Evolutionary conservation across 2,329 filamentous ascomycete species (phyloP), one percentile per base, ranked within the genome.

Genomic region (Cytospora mali): DNA sequence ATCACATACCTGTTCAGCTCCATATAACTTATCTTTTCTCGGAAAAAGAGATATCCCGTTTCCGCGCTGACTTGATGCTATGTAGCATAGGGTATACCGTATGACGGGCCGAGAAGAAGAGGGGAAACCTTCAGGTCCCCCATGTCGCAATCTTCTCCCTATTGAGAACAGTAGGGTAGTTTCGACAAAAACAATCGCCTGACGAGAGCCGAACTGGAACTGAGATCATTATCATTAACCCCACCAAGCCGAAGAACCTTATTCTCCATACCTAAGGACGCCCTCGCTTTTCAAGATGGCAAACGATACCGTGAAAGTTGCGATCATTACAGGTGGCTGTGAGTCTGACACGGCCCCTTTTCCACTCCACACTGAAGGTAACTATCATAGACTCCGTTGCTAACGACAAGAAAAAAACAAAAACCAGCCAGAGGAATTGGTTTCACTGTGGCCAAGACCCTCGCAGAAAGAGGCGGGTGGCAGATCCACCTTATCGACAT

Each of bases 351-450:
- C 21, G 5, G 13, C 6, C 2, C 42, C n/a, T 6, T n/a, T 23
- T 23, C 42, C 21, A 6, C 10, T 4, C n/a, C 4, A 25, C 18
- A 3, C 18, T 1, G 9, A 28, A 5, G 14, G n/a, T 25, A 23
- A 6, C 11, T n/a, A 1, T 27, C 9, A 10, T 10, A n/a, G 3
- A 29, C 23, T 27, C 21, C 23, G 48, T 49, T 27, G 33, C 57
- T 60, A 11, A 51, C 29, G 5, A 25, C 7, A 9, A 33, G 27
- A 28, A 25, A 14, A 9, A 33, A 33, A 28, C 23, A n/a, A 42
- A n/a, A n/a, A n/a, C n/a, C 61, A 77, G 76, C 75, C 58, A 75
- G 73, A 62, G 78, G 77, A 29, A 79, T 80, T 68, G 78, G 78
- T 54, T 71, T 80, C 27, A 73, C 74, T 21, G 75, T 78, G 51